Evolutionary conservation across 1,284 basidiomycete species (phyloP), one percentile per base, ranked within the genome.

Genomic region (Malassezia nana): DNA sequence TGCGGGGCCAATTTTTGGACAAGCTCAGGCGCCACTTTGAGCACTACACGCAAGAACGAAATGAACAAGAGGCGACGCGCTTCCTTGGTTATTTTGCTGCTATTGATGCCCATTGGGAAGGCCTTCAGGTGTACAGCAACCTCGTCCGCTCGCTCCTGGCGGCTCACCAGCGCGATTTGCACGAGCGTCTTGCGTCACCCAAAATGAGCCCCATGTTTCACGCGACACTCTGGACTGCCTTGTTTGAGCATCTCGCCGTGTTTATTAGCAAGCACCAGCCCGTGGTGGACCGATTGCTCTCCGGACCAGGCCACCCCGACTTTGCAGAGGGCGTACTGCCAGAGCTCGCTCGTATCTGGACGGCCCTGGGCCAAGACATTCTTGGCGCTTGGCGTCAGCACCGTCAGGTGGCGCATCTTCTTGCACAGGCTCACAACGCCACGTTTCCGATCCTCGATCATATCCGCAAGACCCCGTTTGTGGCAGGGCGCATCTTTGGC

Each of bases 211-310:
- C 66, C 7, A 58, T 55, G 4, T 62, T 62, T 33, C 67, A 58
- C 50, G 63, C 67, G 2, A 26, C 52, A 33, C 53, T 72, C 7
- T 62, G 70, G 22, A 95, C 90, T 0, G 84, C 85, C 1, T 79
- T 99, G 0, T 91, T 96, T 63, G 94, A 99, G 76, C 86, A 86
- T 50, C 85, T 98, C 39, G 94, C 92, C 1, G 83, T 88, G 77
- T 89, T 99, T 58, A 84, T 98, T 35, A 90, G 92, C 67, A 90
- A 95, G 70, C 94, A 99, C 73, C 90, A 94, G 67, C 87, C 90
- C 1, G 83, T 98, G 1, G 92, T 99, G 0, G 91, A 96, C 74
- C 92, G 92, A 75, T 94, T 98, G 75, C 98, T 98, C 67, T 15
- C 7, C 1, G 24, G 18, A 3, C 31, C 48, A 10, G 94, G 66